phyloP scores from a whole-genome alignment of 768 basidiomycete genomes.

The Tricholoma sp. region DNA sequence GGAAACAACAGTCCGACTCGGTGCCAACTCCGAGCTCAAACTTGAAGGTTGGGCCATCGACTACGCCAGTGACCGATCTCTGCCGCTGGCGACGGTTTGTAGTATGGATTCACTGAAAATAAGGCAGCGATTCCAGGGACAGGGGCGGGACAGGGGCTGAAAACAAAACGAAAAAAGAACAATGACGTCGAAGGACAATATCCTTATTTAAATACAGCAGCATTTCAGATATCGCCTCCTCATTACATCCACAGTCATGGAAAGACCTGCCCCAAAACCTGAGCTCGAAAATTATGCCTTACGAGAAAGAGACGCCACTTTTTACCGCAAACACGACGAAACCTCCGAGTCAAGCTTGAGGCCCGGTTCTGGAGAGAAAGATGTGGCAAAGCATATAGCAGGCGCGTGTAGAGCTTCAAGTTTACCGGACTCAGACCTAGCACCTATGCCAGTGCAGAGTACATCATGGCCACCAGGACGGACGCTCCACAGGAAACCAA shows the following conservation, averaged over 20 bases:
- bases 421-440: neutral
- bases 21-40: no score
- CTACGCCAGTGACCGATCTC: no score
- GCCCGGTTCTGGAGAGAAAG: neutral
- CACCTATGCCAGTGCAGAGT: neutral
- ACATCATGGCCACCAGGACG: slow-evolving; percentile 3
- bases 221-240: no score
- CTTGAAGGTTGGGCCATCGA: no score
- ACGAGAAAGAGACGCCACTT: neutral
- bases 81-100: no score
- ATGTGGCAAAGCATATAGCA: neutral
- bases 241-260: neutral
- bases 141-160: no score
- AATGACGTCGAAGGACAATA: neutral
- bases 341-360: neutral
- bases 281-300: neutral
- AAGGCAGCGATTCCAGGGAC: no score
- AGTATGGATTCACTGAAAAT: no score
- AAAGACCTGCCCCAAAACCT: neutral
- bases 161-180: neutral
- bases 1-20: no score
- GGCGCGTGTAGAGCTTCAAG: neutral
- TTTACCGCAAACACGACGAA: no score
- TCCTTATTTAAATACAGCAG: neutral
- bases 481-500: slow-evolving; percentile 30